Conservation (phyloP, 192 early-diverging fungal species). For the Entomortierella parvispora region DNA sequence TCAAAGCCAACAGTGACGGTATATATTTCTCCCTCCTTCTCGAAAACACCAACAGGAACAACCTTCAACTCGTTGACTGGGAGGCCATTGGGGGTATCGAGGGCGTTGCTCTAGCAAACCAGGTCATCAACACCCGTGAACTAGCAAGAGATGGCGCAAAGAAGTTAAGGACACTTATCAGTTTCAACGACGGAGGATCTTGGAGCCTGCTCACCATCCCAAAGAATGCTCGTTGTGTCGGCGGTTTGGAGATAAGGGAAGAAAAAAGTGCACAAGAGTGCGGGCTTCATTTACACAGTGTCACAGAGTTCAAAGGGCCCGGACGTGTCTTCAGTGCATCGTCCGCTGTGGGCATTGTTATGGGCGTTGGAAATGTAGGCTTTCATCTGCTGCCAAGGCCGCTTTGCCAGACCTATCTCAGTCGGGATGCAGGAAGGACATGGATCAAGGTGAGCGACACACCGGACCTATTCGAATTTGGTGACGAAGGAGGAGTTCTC, state of each 20-base stretch:
- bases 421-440: slow-evolving; percentile 81
- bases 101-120: slow-evolving; percentile 87
- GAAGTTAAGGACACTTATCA: slow-evolving; percentile 74
- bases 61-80: slow-evolving; percentile 79
- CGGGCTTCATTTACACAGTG: slow-evolving; percentile 79
- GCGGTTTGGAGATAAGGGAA: no score
- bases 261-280: slow-evolving; percentile 66
- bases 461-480: slow-evolving; percentile 82
- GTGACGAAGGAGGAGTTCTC: slow-evolving; percentile 85
- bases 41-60: slow-evolving; percentile 80
- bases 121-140: slow-evolving; percentile 75
- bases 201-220: background rate
- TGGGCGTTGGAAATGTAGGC: slow-evolving; percentile 90
- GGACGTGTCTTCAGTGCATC: slow-evolving; percentile 68
- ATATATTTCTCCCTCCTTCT: slow-evolving; percentile 77
- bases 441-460: slow-evolving; percentile 77
- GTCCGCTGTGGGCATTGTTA: slow-evolving; percentile 77
- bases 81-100: slow-evolving; percentile 86
- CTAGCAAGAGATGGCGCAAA: slow-evolving; percentile 65
- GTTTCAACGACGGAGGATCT: slow-evolving; percentile 81
- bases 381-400: slow-evolving; percentile 63
- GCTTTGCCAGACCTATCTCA: slow-evolving; percentile 76
- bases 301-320: slow-evolving; percentile 64
- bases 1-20: slow-evolving; percentile 86
- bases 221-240: slow-evolving; percentile 2